phyloP scores from a whole-genome alignment of 2,329 filamentous ascomycete species.

The Botryotinia globosa region DNA sequence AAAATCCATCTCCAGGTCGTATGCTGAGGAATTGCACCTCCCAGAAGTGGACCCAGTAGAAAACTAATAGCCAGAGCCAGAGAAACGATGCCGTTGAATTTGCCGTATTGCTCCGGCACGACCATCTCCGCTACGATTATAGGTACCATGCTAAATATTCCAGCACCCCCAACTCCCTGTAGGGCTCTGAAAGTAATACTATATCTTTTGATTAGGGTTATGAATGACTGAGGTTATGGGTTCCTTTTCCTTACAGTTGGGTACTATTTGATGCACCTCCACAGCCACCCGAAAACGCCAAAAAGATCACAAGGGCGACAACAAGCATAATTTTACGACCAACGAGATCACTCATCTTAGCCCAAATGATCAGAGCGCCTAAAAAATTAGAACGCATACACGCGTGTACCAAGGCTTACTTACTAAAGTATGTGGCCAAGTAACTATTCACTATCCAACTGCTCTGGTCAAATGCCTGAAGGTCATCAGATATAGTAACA shows the following conservation, averaged over 20 bases:
- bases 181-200: constrained; percentile 27
- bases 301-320: background rate
- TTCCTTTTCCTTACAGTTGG: background rate
- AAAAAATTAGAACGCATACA: background rate
- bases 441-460: constrained; percentile 16
- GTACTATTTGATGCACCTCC: background rate
- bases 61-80: constrained; percentile 19
- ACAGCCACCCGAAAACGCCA: constrained; percentile 14
- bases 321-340: constrained; percentile 1
- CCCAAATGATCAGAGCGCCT: constrained; percentile 11
- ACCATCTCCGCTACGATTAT: constrained; percentile 51
- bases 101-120: constrained; percentile 46
- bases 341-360: constrained; percentile 6
- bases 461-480: constrained; percentile 7
- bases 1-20: constrained; percentile 39
- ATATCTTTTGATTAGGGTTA: background rate
- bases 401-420: background rate
- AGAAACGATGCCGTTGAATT: constrained; percentile 33
- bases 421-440: constrained; percentile 6
- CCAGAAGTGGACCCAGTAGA: constrained; percentile 36
- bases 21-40: constrained; percentile 37
- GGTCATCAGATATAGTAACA: constrained; percentile 8
- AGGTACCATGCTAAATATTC: constrained; percentile 45
- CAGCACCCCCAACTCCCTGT: constrained; percentile 48
- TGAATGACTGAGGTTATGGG: background rate